These are phyloP conservation scores for Neurospora sp. DNA, from an alignment of 2,329 filamentous ascomycete species.

Conservation along the genomic window DNA sequence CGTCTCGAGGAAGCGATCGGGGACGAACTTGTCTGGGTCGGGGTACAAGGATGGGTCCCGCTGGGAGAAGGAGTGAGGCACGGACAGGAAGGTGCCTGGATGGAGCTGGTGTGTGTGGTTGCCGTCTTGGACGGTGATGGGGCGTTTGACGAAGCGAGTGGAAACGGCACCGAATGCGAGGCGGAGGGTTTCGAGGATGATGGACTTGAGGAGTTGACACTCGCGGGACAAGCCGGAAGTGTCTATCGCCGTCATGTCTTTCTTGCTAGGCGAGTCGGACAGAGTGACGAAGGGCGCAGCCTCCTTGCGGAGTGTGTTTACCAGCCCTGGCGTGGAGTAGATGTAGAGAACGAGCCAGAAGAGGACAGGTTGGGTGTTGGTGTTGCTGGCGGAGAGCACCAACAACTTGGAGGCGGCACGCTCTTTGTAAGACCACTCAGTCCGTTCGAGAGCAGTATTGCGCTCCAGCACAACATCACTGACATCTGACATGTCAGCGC, in stretches of 20 bases:
- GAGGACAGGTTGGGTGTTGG: background rate
- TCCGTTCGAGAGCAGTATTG: constrained; percentile 4
- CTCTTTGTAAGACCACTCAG: constrained; percentile 1
- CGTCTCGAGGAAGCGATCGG: constrained; percentile 19
- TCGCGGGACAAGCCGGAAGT: constrained; percentile 3
- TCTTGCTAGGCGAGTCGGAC: background rate
- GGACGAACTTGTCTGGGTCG: constrained; percentile 19
- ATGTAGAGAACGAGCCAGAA: constrained; percentile 9
- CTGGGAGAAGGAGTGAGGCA: constrained; percentile 11
- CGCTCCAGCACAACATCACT: constrained; percentile 7
- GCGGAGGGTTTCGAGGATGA: constrained; percentile 11
- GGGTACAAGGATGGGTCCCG: constrained; percentile 17
- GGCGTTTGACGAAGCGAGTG: constrained; percentile 7
- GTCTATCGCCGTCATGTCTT: constrained; percentile 4
- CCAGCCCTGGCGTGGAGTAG: constrained; percentile 9
- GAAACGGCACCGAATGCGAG: constrained; percentile 9
- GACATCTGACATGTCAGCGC: constrained; percentile 13
- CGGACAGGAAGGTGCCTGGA: constrained; percentile 9
- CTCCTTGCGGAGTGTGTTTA: constrained; percentile 7
- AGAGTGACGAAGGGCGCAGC: constrained; percentile 7
- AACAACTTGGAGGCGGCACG: constrained; percentile 7
- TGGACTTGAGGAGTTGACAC: constrained; percentile 12
- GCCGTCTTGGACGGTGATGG: constrained; percentile 9
- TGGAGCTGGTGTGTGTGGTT: constrained; percentile 1
- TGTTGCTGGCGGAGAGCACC: constrained; percentile 4